Percentiles rank a stretch among this genome's conserved stretches.
phyloP scores from a whole-genome alignment of 2,329 filamentous ascomycete species.

The Fusarium virguliforme region DNA sequence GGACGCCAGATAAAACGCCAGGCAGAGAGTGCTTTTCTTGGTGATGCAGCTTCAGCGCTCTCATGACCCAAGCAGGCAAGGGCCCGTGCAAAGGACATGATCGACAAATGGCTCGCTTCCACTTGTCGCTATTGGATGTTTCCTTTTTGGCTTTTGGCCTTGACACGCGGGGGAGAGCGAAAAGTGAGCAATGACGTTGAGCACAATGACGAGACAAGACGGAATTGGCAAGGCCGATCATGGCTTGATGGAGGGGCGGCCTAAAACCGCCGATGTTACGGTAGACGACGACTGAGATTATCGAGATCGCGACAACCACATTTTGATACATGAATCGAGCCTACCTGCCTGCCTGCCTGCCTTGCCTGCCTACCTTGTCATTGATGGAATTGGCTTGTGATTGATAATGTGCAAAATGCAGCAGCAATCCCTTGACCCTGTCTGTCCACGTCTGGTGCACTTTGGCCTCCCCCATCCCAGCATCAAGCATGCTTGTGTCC shows the following conservation, averaged over 20 bases:
- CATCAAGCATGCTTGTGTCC: neutral
- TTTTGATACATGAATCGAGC: slow-evolving; percentile 10
- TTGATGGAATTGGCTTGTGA: neutral
- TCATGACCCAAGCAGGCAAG: slow-evolving; percentile 22
- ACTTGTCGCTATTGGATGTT: slow-evolving; percentile 12
- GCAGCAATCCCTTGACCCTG: slow-evolving; percentile 7
- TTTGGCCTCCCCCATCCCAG: slow-evolving; percentile 6
- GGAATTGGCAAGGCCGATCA: slow-evolving; percentile 10
- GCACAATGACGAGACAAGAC: slow-evolving; percentile 33
- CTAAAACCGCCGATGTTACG: slow-evolving; percentile 35
- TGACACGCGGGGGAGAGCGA: slow-evolving; percentile 11
- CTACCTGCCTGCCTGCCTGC: neutral
- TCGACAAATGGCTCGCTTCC: slow-evolving; percentile 8
- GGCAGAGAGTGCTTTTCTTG: neutral
- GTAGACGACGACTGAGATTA: slow-evolving; percentile 8
- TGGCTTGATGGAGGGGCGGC: slow-evolving; percentile 28
- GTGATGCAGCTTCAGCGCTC: slow-evolving; percentile 6
- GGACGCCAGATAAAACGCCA: slow-evolving; percentile 15
- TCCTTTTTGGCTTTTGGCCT: slow-evolving; percentile 13
- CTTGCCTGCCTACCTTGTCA: too few species aligned
- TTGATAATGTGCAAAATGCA: slow-evolving; percentile 3
- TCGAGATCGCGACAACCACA: slow-evolving; percentile 9
- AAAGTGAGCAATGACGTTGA: slow-evolving; percentile 36
- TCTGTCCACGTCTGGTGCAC: neutral
- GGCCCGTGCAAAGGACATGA: slow-evolving; percentile 16